Conservation (phyloP, 257 asterid species). For the Solanum arcanum region DNA sequence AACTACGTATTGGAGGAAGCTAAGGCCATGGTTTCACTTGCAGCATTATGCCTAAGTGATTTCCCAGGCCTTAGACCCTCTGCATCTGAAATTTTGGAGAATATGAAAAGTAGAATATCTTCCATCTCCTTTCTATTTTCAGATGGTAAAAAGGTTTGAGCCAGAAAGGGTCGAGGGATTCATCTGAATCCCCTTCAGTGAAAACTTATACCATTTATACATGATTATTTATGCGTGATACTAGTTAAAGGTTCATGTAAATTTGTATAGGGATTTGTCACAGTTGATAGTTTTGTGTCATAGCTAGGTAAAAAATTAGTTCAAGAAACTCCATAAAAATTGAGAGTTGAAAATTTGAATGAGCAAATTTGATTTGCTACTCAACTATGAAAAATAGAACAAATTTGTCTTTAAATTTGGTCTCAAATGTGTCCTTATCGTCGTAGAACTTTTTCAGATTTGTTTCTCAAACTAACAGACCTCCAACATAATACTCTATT, state of each 20-base stretch:
- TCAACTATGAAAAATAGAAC: not conserved
- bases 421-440: not conserved
- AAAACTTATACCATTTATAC: no score
- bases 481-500: no score
- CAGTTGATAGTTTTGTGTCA: not conserved
- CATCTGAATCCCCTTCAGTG: not conserved
- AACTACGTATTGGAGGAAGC: constrained; percentile 37
- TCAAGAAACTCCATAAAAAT: not conserved
- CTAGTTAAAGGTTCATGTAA: not conserved
- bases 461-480: no score
- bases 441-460: no score
- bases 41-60: constrained; percentile 38
- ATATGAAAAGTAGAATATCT: constrained; percentile 18
- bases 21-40: constrained; percentile 29
- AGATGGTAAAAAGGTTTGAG: not conserved
- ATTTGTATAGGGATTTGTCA: not conserved
- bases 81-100: constrained; percentile 26
- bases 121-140: not conserved
- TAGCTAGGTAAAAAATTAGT: not conserved
- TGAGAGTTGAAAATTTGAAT: not conserved
- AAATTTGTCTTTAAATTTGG: not conserved
- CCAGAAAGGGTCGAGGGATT: not conserved
- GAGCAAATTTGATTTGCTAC: not conserved
- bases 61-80: constrained; percentile 46
- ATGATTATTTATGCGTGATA: not conserved